Evolutionary conservation across 1,284 basidiomycete species (phyloP).

Genomic region (Salmacisia buchloeana): DNA sequence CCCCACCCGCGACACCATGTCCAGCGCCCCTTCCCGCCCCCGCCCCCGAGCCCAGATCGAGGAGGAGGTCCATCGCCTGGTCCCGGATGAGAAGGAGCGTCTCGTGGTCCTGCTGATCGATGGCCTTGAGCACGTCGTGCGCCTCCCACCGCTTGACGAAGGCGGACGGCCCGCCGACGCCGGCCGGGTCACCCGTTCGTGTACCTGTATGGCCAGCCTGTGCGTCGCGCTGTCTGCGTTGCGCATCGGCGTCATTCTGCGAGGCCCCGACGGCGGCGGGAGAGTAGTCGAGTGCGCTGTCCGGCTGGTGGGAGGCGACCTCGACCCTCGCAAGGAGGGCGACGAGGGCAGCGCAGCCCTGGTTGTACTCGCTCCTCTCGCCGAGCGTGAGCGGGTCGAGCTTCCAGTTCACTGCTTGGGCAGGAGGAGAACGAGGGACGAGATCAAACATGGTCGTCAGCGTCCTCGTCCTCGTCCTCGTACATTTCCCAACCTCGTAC

Average conservation of each 20-base stretch:
- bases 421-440: not conserved
- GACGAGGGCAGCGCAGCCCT: conserved; percentile 27
- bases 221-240: not conserved
- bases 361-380: conserved; percentile 25
- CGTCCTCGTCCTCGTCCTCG: not conserved
- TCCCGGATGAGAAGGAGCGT: conserved; percentile 44
- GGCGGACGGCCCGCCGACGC: not conserved
- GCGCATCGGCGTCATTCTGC: not conserved
- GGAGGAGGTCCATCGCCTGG: conserved; percentile 40
- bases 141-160: conserved; percentile 25
- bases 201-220: not conserved
- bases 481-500: not conserved
- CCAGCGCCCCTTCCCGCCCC: not conserved
- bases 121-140: conserved; percentile 45
- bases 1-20: no score
- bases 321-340: conserved; percentile 15
- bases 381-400: conserved; percentile 34
- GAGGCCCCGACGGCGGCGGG: not conserved
- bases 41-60: conserved; percentile 24
- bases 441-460: not conserved
- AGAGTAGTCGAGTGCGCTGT: not conserved
- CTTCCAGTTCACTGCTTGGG: conserved; percentile 22
- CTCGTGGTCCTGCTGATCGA: conserved; percentile 43
- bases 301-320: not conserved
- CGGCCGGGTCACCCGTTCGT: not conserved